Conservation (phyloP, 306 rosid genomes). For the Erythrophleum fordii region DNA sequence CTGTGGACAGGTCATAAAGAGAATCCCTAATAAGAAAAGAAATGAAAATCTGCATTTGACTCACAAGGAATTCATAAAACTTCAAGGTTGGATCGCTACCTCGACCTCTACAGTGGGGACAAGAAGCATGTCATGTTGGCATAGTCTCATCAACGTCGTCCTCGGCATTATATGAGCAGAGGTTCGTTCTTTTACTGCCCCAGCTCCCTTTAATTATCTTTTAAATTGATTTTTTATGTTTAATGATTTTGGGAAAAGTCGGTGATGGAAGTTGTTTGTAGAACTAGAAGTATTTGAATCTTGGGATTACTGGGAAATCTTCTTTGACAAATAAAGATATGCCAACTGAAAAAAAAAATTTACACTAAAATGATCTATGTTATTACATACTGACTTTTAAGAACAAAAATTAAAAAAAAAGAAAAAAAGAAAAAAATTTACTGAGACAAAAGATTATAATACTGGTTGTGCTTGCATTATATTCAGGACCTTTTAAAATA, state of each 20-base stretch:
- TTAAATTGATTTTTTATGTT: not conserved
- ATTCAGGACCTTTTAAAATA: no score
- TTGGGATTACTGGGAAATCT: not conserved
- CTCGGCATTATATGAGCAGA: constrained; percentile 66
- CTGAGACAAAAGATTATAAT: no score
- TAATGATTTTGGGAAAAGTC: not conserved
- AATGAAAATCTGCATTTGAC: not conserved
- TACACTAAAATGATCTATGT: no score
- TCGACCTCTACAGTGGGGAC: constrained; percentile 89
- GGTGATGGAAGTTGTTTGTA: not conserved
- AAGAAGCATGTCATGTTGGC: constrained; percentile 86
- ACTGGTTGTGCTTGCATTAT: no score
- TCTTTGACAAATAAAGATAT: no score
- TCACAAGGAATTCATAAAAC: not conserved
- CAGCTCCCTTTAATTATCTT: not conserved
- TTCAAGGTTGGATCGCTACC: constrained; percentile 63
- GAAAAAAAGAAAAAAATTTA: no score
- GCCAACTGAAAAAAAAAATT: no score
- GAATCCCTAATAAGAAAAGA: not conserved
- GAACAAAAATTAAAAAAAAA: no score
- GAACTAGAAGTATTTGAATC: not conserved
- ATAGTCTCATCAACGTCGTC: constrained; percentile 63
- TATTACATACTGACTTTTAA: no score
- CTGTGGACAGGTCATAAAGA: not conserved
- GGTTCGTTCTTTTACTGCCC: constrained; percentile 41